Base-by-base conservation (phyloP, 2,329 filamentous ascomycete genomes). In the Claviceps cyperi region DNA sequence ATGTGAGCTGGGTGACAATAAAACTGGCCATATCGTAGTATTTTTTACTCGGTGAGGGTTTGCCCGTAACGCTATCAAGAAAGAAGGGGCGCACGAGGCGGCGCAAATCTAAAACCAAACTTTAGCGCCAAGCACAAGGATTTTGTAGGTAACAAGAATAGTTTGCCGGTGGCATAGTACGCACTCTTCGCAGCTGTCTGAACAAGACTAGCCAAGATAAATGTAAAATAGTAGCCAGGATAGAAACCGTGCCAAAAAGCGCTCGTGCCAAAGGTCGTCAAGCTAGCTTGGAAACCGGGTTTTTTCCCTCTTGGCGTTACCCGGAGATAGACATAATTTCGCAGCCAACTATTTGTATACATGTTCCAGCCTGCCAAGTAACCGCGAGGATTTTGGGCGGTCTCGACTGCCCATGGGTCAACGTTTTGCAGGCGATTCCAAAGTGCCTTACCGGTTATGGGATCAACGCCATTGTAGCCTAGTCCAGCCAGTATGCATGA, bases 231-330 rank as follows among this genome's bases (percentile, higher is more conserved):
- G 67, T 98, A 98, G 5, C 92, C 92, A 0, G 92, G 91, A 58
- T 94, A 94, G 68, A 98, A 98, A 32, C 92, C 92, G 62, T 98
- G 92, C 92, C 92, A 98, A 57, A 97, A 83, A 3, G 92, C 91
- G 61, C 89, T 95, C 19, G 92, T 97, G 6, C 81, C 78, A 64
- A 98, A 98, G 0, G 92, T 98, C 36, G 89, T 88, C 71, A 98
- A 71, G 60, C 86, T 97, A 47, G 92, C 92, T 52, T 90, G 78
- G 71, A 98, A 98, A 1, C 92, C 92, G 9, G 92, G 92, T 66
- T 97, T 98, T 73, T 89, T 92, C 49, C 92, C 92, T 58, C 86
- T 85, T 0, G 92, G 92, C 0, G 92, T 98, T 3, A 98, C 92
- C 22, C 92, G 83, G 46, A 98, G 75, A 63, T 97, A 98, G 58